Percentiles rank a stretch among this genome's conserved stretches.
phyloP scores from a whole-genome alignment of 495 filamentous ascomycete genomes.

The Aspergillus heteromorphus region DNA sequence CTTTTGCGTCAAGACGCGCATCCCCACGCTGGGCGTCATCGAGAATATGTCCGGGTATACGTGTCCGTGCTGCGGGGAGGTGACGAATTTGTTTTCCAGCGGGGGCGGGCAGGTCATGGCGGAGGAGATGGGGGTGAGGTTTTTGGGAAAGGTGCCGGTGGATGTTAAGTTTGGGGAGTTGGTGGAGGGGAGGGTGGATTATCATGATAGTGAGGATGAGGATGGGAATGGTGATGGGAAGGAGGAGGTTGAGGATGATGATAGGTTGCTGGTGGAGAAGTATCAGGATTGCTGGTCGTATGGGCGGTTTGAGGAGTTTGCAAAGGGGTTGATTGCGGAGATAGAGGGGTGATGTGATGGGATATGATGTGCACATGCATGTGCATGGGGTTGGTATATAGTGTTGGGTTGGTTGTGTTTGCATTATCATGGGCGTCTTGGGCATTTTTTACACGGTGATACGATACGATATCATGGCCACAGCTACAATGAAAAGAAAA shows the following conservation, averaged over 20 bases:
- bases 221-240: slow-evolving; percentile 41
- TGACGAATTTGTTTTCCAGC: slow-evolving; percentile 84
- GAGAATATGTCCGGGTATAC: slow-evolving; percentile 99
- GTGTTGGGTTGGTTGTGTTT: neutral
- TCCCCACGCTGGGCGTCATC: slow-evolving; percentile 79
- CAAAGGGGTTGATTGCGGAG: slow-evolving; percentile 45
- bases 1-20: slow-evolving; percentile 83
- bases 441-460: too few species aligned
- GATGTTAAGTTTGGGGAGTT: slow-evolving; percentile 67
- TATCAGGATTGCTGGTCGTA: slow-evolving; percentile 74
- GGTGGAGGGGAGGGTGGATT: slow-evolving; percentile 53
- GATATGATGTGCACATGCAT: too few species aligned
- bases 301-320: slow-evolving; percentile 66
- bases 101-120: slow-evolving; percentile 92
- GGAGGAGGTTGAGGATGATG: slow-evolving; percentile 42
- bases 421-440: neutral
- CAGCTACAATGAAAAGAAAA: neutral
- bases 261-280: slow-evolving; percentile 63
- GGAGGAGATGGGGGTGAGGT: slow-evolving; percentile 71
- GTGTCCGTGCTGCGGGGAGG: slow-evolving; percentile 90
- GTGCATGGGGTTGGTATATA: neutral
- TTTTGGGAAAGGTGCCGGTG: slow-evolving; percentile 83
- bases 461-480: neutral
- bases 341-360: slow-evolving; percentile 24
- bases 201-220: slow-evolving; percentile 33